Evolutionary conservation across 257 asterid species (phyloP).

Genomic region (Solanum verrucosum): DNA sequence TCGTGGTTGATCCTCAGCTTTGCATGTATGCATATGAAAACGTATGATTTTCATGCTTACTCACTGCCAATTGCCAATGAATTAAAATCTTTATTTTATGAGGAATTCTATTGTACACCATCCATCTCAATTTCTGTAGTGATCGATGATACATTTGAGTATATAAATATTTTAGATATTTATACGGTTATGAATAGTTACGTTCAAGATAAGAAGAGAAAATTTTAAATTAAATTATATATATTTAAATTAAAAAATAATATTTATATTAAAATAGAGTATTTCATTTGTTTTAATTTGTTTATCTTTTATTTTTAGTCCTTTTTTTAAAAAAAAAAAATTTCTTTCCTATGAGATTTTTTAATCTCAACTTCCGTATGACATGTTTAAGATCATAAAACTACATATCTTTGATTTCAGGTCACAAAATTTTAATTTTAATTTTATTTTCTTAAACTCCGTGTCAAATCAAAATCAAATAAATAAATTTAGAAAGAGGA

Average conservation of each 20-base stretch:
- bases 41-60: background rate
- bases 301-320: no score
- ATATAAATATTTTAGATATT: background rate
- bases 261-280: no score
- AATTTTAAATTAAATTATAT: background rate
- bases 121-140: background rate
- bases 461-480: background rate
- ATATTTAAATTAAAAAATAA: no score
- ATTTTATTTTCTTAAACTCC: no score
- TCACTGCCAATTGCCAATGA: background rate
- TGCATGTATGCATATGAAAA: background rate
- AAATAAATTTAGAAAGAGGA: background rate
- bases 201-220: background rate
- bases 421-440: accelerated
- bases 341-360: no score
- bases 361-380: no score
- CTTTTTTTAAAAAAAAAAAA: accelerated
- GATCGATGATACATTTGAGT: background rate
- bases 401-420: no score
- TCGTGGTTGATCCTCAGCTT: background rate
- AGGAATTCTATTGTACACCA: background rate
- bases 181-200: background rate
- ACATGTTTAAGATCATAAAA: no score
- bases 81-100: background rate
- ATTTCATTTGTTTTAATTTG: accelerated